phyloP scores from a whole-genome alignment of 306 rosid species.

The Rosa chinensis region DNA sequence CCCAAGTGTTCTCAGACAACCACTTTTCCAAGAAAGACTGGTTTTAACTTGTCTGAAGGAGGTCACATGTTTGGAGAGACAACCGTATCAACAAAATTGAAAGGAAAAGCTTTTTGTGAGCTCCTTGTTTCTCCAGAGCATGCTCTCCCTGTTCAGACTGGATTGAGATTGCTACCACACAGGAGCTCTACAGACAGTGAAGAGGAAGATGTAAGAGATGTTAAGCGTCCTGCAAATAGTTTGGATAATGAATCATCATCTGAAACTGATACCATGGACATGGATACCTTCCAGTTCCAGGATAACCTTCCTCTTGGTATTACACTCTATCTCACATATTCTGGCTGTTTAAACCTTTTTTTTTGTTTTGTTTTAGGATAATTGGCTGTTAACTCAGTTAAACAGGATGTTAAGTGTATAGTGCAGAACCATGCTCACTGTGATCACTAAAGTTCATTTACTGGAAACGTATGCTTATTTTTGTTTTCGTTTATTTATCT shows the following conservation, averaged over 20 bases:
- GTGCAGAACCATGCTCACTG: neutral
- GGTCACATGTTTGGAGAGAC: slow-evolving; percentile 43
- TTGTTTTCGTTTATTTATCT: neutral
- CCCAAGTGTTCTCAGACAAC: slow-evolving; percentile 52
- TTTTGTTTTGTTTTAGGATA: neutral
- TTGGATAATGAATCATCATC: slow-evolving; percentile 67
- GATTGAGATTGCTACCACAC: slow-evolving; percentile 48
- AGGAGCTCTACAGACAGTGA: slow-evolving; percentile 39
- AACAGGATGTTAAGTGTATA: slow-evolving; percentile 2
- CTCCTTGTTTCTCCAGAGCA: slow-evolving; percentile 37
- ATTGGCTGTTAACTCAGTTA: neutral
- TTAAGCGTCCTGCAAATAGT: slow-evolving; percentile 29
- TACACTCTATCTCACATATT: neutral
- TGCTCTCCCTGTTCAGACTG: slow-evolving; percentile 30
- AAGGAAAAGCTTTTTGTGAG: slow-evolving; percentile 39
- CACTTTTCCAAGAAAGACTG: slow-evolving; percentile 43
- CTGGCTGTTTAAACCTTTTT: neutral
- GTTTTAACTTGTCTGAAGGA: slow-evolving; percentile 42
- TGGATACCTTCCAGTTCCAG: slow-evolving; percentile 49
- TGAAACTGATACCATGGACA: slow-evolving; percentile 72
- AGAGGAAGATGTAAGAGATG: slow-evolving; percentile 38
- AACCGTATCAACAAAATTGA: slow-evolving; percentile 36
- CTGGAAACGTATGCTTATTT: slow-evolving; percentile 17
- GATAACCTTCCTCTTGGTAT: slow-evolving; percentile 60
- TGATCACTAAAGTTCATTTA: slow-evolving; percentile 16